Base-by-base conservation (phyloP, 208 protist genomes). In the Crithidia sp. region DNA sequence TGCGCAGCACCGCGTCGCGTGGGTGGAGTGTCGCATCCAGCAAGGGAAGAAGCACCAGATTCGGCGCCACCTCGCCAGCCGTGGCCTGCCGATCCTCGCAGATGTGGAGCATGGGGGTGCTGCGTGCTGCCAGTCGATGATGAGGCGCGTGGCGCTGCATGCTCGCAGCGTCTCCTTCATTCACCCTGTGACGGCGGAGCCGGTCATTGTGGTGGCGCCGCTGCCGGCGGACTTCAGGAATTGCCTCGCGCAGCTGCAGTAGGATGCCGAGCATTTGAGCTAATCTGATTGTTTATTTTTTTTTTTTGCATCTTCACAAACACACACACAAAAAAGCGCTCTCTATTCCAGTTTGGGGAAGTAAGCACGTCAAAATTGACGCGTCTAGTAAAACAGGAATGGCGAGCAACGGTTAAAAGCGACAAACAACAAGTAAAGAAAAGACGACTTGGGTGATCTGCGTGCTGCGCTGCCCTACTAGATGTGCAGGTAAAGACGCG, bases 11-110 rank as follows among this genome's bases (percentile, higher is more conserved):
- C 81, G 89, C 8, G 55, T 90, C 2, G 89, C 82, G 43, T 77
- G 94, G 43, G 82, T 96, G 77, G 82, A 93, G 79, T 95, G 89
- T 60, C 80, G 84, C 6, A 87, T 96, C 54, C 81, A 91, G 68
- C 89, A 95, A 41, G 92, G 92, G 17, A 95, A 94, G 77, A 93
- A 94, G 72, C 92, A 96, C 62, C 92, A 96, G 63, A 85, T 96
- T 54, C 84, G 92, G 12, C 85, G 92, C 3, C 92, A 96, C 67
- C 76, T 96, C 5, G 88, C 92, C 8, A 71, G 84, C 8, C 70
- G 67, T 2, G 92, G 92, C 6, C 56, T 96, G 43, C 92, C 92
- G 0, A 84, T 96, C 55, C 65, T 94, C 10, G 86, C 85, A 41
- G 92, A 96, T 62, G 79, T 95, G 9, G 88, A 89, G n/a, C 89